Conservation (phyloP, 1,284 basidiomycete species). For the Inonotus hispidus region DNA sequence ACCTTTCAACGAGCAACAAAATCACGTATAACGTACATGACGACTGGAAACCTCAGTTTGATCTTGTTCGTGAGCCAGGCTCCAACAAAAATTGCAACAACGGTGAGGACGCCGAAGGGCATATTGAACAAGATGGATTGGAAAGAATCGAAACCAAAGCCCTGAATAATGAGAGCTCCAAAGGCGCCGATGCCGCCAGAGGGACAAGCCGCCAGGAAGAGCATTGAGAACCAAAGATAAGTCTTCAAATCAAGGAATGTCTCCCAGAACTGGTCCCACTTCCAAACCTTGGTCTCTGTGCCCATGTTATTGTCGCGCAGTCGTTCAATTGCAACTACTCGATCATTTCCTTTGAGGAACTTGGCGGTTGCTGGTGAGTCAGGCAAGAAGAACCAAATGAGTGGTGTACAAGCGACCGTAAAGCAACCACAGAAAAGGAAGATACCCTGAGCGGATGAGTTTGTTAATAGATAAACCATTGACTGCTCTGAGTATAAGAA, state of each 20-base stretch:
- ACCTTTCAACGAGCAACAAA: conserved; percentile 36
- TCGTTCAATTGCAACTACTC: conserved; percentile 38
- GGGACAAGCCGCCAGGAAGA: conserved; percentile 38
- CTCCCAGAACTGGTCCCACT: conserved; percentile 41
- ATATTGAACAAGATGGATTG: conserved; percentile 44
- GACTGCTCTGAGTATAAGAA: background rate
- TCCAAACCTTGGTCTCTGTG: conserved; percentile 41
- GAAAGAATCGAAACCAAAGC: conserved; percentile 31
- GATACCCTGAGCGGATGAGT: background rate
- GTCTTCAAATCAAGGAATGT: conserved; percentile 39
- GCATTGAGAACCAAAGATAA: conserved; percentile 38
- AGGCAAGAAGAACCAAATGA: conserved; percentile 19
- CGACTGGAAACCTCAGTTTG: conserved; percentile 46
- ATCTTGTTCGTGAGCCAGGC: conserved; percentile 40
- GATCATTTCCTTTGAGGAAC: conserved; percentile 10
- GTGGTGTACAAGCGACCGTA: conserved; percentile 22
- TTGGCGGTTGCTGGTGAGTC: conserved; percentile 16
- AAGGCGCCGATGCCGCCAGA: conserved; percentile 38
- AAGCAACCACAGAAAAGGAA: conserved; percentile 6
- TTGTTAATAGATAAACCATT: background rate
- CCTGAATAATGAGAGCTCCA: conserved; percentile 39
- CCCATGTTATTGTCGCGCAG: conserved; percentile 38
- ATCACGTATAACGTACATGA: conserved; percentile 35
- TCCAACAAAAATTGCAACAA: conserved; percentile 34
- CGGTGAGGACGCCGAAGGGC: conserved; percentile 43